Evolutionary conservation across 1,284 basidiomycete species (phyloP).

Genomic region (Tremellales sp.): DNA sequence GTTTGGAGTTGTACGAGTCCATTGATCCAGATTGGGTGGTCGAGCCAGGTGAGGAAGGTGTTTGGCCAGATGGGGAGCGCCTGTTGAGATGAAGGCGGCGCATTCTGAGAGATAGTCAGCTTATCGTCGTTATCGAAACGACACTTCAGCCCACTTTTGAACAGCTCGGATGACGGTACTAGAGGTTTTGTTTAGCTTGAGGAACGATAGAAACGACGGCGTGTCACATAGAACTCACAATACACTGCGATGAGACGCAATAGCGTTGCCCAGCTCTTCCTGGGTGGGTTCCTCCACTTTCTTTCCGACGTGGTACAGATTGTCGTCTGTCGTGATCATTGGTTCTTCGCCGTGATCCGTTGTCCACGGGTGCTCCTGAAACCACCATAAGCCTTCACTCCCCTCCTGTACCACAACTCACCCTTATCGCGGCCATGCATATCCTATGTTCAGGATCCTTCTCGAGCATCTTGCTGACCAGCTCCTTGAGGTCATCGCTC

Average conservation of each 20-base stretch:
- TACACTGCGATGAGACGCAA: conserved; percentile 39
- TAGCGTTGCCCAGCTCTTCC: conserved; percentile 47
- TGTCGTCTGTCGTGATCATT: conserved; percentile 47
- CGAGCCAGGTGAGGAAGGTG: conserved; percentile 11
- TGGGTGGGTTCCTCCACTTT: conserved; percentile 49
- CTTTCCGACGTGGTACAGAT: conserved; percentile 46
- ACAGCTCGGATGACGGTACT: conserved; percentile 48
- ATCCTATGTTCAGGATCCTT: conserved; percentile 47
- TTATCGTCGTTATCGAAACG: neutral
- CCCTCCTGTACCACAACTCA: conserved; percentile 14
- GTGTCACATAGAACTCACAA: conserved; percentile 32
- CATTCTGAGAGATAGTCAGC: conserved; percentile 22
- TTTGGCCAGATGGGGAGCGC: conserved; percentile 14
- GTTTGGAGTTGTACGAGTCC: conserved; percentile 40
- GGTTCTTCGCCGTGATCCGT: conserved; percentile 41
- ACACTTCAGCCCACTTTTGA: conserved; percentile 34
- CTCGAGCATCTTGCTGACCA: conserved; percentile 45
- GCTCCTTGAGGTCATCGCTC: conserved; percentile 35
- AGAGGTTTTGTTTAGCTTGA: conserved; percentile 1
- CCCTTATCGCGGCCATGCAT: conserved; percentile 43
- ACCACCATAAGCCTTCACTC: neutral
- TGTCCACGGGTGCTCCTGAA: conserved; percentile 49
- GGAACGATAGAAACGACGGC: neutral
- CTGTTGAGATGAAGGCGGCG: conserved; percentile 25
- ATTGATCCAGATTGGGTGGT: conserved; percentile 33